Evolutionary conservation across 495 filamentous ascomycete species (phyloP).

Genomic region (Hypomontagnella submonticulosa): DNA sequence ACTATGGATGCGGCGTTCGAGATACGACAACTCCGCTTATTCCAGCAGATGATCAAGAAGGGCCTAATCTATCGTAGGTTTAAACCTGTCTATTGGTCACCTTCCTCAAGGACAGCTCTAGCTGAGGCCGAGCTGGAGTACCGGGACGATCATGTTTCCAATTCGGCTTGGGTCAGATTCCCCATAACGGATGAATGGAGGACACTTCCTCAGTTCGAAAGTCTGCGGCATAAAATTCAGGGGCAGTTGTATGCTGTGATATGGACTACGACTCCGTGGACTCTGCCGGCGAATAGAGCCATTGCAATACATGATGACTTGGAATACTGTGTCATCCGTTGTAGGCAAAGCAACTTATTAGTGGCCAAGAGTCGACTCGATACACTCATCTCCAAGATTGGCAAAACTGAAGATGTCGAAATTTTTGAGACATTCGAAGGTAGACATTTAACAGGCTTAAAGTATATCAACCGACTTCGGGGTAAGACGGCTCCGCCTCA

Average conservation of each 20-base stretch:
- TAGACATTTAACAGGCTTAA: constrained; percentile 68
- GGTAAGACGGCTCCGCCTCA: constrained; percentile 64
- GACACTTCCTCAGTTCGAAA: constrained; percentile 47
- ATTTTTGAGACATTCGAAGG: constrained; percentile 71
- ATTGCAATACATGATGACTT: constrained; percentile 81
- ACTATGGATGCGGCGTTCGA: constrained; percentile 93
- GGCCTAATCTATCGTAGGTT: constrained; percentile 87
- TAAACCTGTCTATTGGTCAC: constrained; percentile 97
- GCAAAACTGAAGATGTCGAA: constrained; percentile 50
- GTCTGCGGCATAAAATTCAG: constrained; percentile 46
- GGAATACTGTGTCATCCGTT: constrained; percentile 75
- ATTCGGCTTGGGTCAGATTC: constrained; percentile 84
- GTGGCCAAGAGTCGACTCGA: constrained; percentile 74
- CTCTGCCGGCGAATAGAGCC: constrained; percentile 89
- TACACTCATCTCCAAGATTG: constrained; percentile 49
- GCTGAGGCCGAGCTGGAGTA: constrained; percentile 98
- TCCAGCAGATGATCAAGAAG: constrained; percentile 83
- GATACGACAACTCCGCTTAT: constrained; percentile 84
- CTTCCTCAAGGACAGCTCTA: constrained; percentile 87
- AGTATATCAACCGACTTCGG: constrained; percentile 74
- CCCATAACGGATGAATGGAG: constrained; percentile 68
- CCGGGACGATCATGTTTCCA: constrained; percentile 82
- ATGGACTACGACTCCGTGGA: constrained; percentile 99
- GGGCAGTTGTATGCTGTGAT: constrained; percentile 75
- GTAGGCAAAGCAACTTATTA: constrained; percentile 60